phyloP scores from a whole-genome alignment of 257 asterid genomes.

The Gynochthodes officinalis region DNA sequence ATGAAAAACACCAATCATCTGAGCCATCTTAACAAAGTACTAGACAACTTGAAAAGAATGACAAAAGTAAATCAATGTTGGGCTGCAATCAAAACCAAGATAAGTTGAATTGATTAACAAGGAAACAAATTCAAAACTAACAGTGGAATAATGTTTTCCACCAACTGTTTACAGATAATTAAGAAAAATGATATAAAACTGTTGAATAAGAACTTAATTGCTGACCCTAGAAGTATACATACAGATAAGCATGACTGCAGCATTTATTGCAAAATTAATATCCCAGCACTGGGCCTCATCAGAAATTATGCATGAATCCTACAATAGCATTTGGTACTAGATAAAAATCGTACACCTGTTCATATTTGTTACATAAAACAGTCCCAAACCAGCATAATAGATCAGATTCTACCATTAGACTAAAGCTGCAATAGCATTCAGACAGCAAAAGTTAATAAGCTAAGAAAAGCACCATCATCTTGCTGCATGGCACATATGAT shows the following conservation, averaged over 20 bases:
- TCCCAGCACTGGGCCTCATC: background rate
- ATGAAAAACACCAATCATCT: background rate
- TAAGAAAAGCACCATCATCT: background rate
- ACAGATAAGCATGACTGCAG: background rate
- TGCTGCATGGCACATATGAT: background rate
- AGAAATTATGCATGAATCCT: background rate
- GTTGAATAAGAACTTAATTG: background rate
- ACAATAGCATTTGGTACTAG: background rate
- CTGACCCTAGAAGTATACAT: background rate
- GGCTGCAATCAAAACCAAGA: background rate
- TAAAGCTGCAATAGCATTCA: background rate
- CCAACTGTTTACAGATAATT: background rate
- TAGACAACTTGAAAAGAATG: background rate
- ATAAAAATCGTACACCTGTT: background rate
- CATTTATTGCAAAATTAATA: background rate
- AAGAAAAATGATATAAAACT: background rate
- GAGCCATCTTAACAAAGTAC: background rate
- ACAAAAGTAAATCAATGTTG: background rate
- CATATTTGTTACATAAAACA: background rate
- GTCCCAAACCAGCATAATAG: background rate
- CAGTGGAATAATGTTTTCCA: background rate
- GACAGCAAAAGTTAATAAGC: background rate
- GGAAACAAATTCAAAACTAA: background rate
- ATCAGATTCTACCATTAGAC: background rate
- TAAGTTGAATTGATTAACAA: background rate